A percentile compares a stretch with the other conserved stretches of the same genome.
phyloP scores from a whole-genome alignment of 257 asterid species.

The Gentiana dahurica region DNA sequence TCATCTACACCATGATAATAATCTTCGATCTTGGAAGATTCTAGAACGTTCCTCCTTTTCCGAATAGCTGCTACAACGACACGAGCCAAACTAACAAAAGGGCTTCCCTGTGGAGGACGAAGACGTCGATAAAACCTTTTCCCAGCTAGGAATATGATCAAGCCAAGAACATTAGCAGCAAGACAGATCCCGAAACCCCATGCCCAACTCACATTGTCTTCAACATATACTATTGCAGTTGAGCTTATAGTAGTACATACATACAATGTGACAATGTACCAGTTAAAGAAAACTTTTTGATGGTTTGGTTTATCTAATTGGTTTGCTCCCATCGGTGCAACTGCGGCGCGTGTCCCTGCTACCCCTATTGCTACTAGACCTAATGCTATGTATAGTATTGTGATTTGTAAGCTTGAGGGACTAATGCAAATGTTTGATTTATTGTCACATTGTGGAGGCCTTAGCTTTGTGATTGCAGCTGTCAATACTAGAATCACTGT shows the following conservation, averaged over 20 bases:
- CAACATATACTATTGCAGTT: constrained; percentile 42
- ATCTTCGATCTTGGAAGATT: neutral
- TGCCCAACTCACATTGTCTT: constrained; percentile 54
- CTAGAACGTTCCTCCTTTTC: constrained; percentile 14
- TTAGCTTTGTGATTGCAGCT: constrained; percentile 27
- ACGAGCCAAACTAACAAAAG: constrained; percentile 26
- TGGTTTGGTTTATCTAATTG: constrained; percentile 37
- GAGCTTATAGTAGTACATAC: constrained; percentile 34
- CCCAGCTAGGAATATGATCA: constrained; percentile 34
- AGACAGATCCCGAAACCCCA: constrained; percentile 38
- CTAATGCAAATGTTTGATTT: constrained; percentile 26
- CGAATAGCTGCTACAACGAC: constrained; percentile 31
- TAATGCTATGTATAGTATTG: constrained; percentile 36
- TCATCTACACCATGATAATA: neutral
- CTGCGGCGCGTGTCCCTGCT: constrained; percentile 55
- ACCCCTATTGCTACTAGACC: constrained; percentile 41
- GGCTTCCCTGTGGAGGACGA: constrained; percentile 27
- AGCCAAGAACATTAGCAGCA: constrained; percentile 37
- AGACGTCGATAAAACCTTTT: constrained; percentile 26
- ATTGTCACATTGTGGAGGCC: constrained; percentile 39
- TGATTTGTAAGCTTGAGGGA: constrained; percentile 38
- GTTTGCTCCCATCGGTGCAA: constrained; percentile 66
- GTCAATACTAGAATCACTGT: constrained; percentile 30
- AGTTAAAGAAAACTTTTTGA: constrained; percentile 43
- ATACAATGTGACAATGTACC: constrained; percentile 55